phyloP scores from a whole-genome alignment of 208 protist genomes.

The Trypanosoma mega region DNA sequence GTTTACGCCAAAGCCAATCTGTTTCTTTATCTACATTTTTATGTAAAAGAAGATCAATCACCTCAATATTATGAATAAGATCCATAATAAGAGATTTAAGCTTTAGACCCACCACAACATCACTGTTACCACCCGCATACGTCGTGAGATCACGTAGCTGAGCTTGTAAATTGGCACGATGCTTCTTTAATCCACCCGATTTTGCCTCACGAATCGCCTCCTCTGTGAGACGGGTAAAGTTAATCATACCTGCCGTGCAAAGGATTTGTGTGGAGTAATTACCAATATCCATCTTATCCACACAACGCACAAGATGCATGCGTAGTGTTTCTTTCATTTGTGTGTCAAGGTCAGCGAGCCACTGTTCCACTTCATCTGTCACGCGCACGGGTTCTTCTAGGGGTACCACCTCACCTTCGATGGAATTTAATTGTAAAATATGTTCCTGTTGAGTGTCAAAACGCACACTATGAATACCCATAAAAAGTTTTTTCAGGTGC shows the following conservation, averaged over 20 bases:
- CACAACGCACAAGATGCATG: slow-evolving; percentile 74
- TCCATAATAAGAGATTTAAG: slow-evolving; percentile 97
- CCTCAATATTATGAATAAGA: slow-evolving; percentile 98
- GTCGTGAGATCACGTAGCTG: slow-evolving; percentile 81
- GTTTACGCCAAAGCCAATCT: slow-evolving; percentile 97
- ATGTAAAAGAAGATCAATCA: slow-evolving; percentile 89
- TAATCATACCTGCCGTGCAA: slow-evolving; percentile 92
- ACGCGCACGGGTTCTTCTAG: slow-evolving; percentile 91
- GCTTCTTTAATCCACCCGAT: slow-evolving; percentile 72
- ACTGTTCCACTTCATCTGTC: slow-evolving; percentile 94
- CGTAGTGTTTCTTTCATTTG: slow-evolving; percentile 94
- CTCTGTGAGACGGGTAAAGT: slow-evolving; percentile 92
- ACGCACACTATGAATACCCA: slow-evolving; percentile 94
- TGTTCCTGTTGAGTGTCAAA: slow-evolving; percentile 89
- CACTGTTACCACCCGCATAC: slow-evolving; percentile 81
- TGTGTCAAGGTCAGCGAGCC: slow-evolving; percentile 91
- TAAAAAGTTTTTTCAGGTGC: slow-evolving; percentile 98
- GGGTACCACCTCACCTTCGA: slow-evolving; percentile 94
- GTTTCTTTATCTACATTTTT: slow-evolving; percentile 74
- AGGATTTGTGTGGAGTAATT: slow-evolving; percentile 95
- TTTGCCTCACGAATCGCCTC: slow-evolving; percentile 78
- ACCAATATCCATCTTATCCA: slow-evolving; percentile 86
- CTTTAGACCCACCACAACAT: slow-evolving; percentile 92
- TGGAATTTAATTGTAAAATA: slow-evolving; percentile 90
- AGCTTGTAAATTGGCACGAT: slow-evolving; percentile 71